A percentile compares a stretch with the other conserved stretches of the same genome.
phyloP scores from a whole-genome alignment of 768 basidiomycete species.

The Xanthoconium stramineum region DNA sequence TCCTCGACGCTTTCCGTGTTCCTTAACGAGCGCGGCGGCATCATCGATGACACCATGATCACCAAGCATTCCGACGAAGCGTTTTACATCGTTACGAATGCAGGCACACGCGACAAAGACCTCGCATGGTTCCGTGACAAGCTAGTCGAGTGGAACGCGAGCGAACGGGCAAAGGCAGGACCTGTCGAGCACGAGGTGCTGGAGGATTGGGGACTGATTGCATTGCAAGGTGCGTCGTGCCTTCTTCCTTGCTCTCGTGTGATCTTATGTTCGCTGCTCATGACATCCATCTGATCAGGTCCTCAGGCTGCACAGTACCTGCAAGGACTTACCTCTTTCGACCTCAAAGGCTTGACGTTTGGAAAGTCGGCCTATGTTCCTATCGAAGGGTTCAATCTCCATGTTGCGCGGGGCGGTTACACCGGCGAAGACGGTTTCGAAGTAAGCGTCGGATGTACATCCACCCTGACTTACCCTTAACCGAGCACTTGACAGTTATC shows the following conservation, averaged over 20 bases:
- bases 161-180: conserved; percentile 45
- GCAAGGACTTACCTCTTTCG: conserved; percentile 71
- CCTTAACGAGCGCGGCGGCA: conserved; percentile 86
- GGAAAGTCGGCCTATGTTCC: conserved; percentile 80
- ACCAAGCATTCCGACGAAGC: conserved; percentile 76
- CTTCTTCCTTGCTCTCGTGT: neutral
- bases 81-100: conserved; percentile 97
- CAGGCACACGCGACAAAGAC: conserved; percentile 80
- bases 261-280: neutral
- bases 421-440: conserved; percentile 99
- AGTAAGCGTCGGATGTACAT: conserved; percentile 35
- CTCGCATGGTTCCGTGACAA: conserved; percentile 70
- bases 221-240: conserved; percentile 71
- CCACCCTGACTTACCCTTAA: neutral
- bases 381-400: conserved; percentile 58
- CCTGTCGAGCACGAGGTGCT: conserved; percentile 79
- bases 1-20: conserved; percentile 85
- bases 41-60: conserved; percentile 94
- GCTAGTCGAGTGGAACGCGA: conserved; percentile 75
- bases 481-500: conserved; percentile 60
- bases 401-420: conserved; percentile 93
- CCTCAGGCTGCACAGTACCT: conserved; percentile 80
- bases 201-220: conserved; percentile 83
- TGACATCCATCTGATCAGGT: conserved; percentile 39
- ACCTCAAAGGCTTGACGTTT: conserved; percentile 74